Percentiles rank a stretch among this genome's conserved stretches.
These are phyloP conservation scores for Pelargonium cotyledonis DNA, from an alignment of 441 rosid genomes.

Conservation along the genomic window DNA sequence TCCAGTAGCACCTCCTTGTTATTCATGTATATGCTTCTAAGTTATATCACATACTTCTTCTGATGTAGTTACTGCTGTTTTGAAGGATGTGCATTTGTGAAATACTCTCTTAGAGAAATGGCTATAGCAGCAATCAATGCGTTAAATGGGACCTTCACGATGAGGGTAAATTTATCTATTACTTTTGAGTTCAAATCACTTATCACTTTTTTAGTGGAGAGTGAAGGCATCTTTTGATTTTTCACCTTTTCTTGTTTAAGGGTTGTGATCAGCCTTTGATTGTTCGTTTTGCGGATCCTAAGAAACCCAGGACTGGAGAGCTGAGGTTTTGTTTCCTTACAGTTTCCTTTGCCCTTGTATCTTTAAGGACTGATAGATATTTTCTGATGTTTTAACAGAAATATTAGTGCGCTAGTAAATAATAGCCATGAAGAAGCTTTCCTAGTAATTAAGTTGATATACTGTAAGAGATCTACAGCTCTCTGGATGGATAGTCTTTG, in stretches of 20 bases:
- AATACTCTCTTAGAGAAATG: slow-evolving; percentile 71
- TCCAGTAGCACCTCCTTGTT: neutral
- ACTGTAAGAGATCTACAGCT: neutral
- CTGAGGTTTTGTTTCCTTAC: slow-evolving; percentile 38
- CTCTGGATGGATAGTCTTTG: slow-evolving; percentile 2
- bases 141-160: slow-evolving; percentile 62
- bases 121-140: slow-evolving; percentile 80
- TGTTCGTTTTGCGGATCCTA: slow-evolving; percentile 81
- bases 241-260: slow-evolving; percentile 33
- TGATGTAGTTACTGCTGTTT: slow-evolving; percentile 27
- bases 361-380: neutral
- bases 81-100: slow-evolving; percentile 82
- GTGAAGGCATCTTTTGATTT: slow-evolving; percentile 17
- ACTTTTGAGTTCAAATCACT: slow-evolving; percentile 6
- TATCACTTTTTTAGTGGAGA: slow-evolving; percentile 7
- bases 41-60: slow-evolving; percentile 7
- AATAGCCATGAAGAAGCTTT: neutral
- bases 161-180: slow-evolving; percentile 45
- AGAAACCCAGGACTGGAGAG: slow-evolving; percentile 59
- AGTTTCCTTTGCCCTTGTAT: slow-evolving; percentile 3
- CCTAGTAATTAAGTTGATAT: neutral
- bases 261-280: slow-evolving; percentile 77
- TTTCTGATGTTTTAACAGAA: neutral
- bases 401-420: neutral
- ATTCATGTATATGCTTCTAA: neutral